Evolutionary conservation across 805 yeast species (phyloP), one percentile per base, ranked within the genome.

Genomic region (Jamesozyma hellenica): DNA sequence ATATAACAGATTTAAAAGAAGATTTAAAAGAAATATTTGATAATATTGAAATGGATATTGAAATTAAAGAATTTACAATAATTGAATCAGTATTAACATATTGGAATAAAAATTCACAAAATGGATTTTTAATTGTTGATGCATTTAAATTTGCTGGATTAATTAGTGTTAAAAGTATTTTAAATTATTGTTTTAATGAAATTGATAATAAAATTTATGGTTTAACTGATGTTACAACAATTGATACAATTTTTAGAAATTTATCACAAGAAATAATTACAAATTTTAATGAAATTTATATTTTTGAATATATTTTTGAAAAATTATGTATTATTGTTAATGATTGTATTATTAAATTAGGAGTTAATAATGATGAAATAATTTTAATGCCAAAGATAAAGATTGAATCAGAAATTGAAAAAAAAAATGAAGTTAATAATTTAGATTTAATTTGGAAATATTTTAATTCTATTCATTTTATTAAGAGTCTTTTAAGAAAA

Each of bases 61-160:
- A 51, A 5, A 51, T 56, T 13, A 61, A 65, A 40, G 67, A 68
- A 39, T 38, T 42, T 16, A 68, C 70, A 67, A 67, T 75, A 10
- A 68, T 81, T 32, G 72, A 69, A 19, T 70, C 79, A 1, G 74
- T 80, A 2, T 52, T 82, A 29, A 63, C 73, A 35, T 75, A 72
- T 51, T 82, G 94, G 92, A 68, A 70, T 42, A 64, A 66, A 34
- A 76, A 78, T 42, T 79, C 82, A 1, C 73, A 78, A 51, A 74
- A 75, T 39, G 92, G 83, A 1, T 74, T 67, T 41, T 62, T 79
- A 42, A 72, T 81, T 10, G 56, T 75, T 31, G 77, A 74, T 45
- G 68, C 72, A 38, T 63, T 81, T 43, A 65, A 67, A 39, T 63
- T 66, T 19, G 65, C 65, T 38, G 70, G 65, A 2, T 55, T 79